Conservation (phyloP, 768 basidiomycete genomes). For the Pleurotus cornucopiae region DNA sequence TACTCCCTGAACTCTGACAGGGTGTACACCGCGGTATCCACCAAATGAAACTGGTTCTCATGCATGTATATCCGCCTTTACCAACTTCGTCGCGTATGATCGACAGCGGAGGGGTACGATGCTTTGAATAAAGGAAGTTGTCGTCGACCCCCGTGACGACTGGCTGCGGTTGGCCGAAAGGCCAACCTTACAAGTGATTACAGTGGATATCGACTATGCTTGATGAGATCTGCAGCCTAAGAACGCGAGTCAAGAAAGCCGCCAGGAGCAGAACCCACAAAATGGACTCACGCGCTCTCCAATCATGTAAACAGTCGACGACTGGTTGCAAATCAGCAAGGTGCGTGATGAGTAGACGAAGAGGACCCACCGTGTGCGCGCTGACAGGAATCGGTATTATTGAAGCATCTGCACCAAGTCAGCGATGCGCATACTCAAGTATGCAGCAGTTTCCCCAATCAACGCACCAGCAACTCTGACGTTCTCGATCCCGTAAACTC, state of each 20-base stretch:
- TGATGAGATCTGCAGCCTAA: conserved; percentile 17
- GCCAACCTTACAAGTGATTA: too few species aligned
- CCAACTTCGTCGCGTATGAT: too few species aligned
- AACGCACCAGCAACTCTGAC: conserved; percentile 28
- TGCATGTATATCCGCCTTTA: too few species aligned
- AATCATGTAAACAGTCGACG: conserved; percentile 24
- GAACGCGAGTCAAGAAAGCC: neutral
- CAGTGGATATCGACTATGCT: neutral
- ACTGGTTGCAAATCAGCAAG: conserved; percentile 3
- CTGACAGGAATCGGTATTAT: conserved; percentile 30
- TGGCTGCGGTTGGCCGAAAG: too few species aligned
- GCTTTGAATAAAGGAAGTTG: too few species aligned
- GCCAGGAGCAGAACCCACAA: neutral
- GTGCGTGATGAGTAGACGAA: neutral
- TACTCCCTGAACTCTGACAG: too few species aligned
- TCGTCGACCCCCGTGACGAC: too few species aligned
- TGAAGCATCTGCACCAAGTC: conserved; percentile 21
- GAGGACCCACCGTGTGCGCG: conserved; percentile 22
- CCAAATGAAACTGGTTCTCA: too few species aligned
- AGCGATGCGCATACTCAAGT: neutral
- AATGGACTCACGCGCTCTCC: conserved; percentile 20
- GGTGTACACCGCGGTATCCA: too few species aligned
- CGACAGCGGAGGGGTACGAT: too few species aligned
- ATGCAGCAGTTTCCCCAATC: too few species aligned
- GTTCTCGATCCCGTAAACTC: conserved; percentile 30